Evolutionary conservation across 805 yeast genomes (phyloP).

Genomic region (Saccharomycopsis sp.): DNA sequence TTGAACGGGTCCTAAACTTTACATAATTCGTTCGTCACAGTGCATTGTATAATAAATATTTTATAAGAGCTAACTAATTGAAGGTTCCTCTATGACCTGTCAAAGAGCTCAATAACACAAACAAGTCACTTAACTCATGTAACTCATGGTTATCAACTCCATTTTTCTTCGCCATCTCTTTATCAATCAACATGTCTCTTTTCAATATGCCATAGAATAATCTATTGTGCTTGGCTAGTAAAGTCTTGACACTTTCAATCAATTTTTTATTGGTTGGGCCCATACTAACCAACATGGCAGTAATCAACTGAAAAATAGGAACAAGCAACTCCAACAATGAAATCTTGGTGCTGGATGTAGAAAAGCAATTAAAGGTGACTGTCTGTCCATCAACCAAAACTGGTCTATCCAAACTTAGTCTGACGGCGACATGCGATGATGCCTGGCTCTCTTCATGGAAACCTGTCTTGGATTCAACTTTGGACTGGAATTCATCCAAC

Average conservation of each 20-base stretch:
- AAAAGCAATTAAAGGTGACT: conserved; percentile 22
- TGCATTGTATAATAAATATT: too few relatives aligned
- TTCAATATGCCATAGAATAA: conserved; percentile 56
- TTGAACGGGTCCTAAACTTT: not conserved
- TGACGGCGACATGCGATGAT: conserved; percentile 28
- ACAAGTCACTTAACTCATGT: conserved; percentile 44
- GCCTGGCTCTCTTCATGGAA: conserved; percentile 10
- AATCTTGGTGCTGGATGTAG: conserved; percentile 24
- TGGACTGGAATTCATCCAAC: conserved; percentile 31
- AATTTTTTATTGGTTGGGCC: conserved; percentile 67
- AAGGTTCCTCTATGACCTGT: conserved; percentile 34
- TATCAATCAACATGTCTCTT: conserved; percentile 37
- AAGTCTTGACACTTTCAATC: conserved; percentile 39
- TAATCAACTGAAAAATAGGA: conserved; percentile 65
- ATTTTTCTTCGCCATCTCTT: conserved; percentile 5
- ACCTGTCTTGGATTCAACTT: conserved; percentile 20
- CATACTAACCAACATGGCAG: conserved; percentile 60
- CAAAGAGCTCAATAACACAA: conserved; percentile 45
- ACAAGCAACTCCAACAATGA: conserved; percentile 60
- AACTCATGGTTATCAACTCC: conserved; percentile 23
- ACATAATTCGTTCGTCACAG: not conserved
- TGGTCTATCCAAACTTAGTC: conserved; percentile 46
- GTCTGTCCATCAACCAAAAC: conserved; percentile 28
- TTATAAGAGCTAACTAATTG: too few relatives aligned
- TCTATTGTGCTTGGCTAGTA: conserved; percentile 44